Evolutionary conservation across 2,329 filamentous ascomycete genomes (phyloP).

Genomic region (Hypoxylon sp.): DNA sequence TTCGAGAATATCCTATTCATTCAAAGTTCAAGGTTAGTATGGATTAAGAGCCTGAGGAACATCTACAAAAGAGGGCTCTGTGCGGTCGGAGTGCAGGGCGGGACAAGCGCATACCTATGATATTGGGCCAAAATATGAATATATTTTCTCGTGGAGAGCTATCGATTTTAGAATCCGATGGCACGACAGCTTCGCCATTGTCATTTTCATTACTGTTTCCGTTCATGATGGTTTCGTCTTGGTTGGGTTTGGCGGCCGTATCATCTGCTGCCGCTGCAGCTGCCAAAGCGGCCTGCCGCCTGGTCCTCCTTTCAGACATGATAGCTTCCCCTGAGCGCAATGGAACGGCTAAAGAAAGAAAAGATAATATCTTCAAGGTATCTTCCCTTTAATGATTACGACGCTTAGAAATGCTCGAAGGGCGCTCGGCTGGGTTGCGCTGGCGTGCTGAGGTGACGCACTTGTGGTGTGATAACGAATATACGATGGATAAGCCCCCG

Average conservation of each 20-base stretch:
- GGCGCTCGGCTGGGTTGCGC: slow-evolving; percentile 19
- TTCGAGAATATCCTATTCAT: slow-evolving; percentile 78
- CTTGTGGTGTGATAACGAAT: slow-evolving; percentile 34
- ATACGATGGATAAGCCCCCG: slow-evolving; percentile 27
- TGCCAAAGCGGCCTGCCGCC: slow-evolving; percentile 51
- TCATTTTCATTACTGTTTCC: slow-evolving; percentile 59
- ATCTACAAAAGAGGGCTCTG: neutral
- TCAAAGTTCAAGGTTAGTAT: slow-evolving; percentile 14
- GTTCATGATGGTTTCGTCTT: slow-evolving; percentile 55
- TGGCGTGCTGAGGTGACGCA: slow-evolving; percentile 26
- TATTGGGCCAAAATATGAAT: slow-evolving; percentile 85
- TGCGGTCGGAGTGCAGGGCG: neutral
- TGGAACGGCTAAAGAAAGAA: slow-evolving; percentile 1
- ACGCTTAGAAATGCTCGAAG: slow-evolving; percentile 7
- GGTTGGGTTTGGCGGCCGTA: slow-evolving; percentile 43
- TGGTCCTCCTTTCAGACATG: slow-evolving; percentile 52
- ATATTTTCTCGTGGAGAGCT: slow-evolving; percentile 76
- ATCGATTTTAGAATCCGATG: slow-evolving; percentile 54
- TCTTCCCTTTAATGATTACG: neutral
- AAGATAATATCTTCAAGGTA: neutral
- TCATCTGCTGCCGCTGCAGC: slow-evolving; percentile 45
- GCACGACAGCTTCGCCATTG: slow-evolving; percentile 49
- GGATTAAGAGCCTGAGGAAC: neutral
- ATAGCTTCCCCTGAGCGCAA: slow-evolving; percentile 5
- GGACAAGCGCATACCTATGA: slow-evolving; percentile 74